Conservation (phyloP, 108 stramenopile genomes). For the Stephanodiscus triporus region DNA sequence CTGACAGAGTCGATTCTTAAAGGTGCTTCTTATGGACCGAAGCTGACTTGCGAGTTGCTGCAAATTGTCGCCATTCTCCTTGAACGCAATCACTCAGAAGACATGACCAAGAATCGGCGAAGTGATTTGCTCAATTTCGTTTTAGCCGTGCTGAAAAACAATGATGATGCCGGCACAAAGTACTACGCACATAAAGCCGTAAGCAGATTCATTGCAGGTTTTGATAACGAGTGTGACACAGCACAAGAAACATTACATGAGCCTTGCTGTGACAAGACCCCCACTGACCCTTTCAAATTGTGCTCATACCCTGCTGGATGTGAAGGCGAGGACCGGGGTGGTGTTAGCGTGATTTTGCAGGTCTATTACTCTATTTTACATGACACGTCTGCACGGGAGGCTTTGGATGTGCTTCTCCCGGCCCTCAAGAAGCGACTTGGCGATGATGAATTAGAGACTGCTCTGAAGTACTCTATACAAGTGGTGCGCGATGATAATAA, state of each 20-base stretch:
- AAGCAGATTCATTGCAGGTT: constrained; percentile 79
- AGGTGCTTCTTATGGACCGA: constrained; percentile 49
- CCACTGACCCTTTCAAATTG: too few relatives aligned
- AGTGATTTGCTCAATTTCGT: constrained; percentile 91
- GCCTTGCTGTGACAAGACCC: too few relatives aligned
- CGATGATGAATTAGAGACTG: constrained; percentile 61
- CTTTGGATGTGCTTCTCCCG: constrained; percentile 88
- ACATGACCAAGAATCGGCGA: constrained; percentile 56
- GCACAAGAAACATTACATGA: too few relatives aligned
- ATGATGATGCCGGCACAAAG: constrained; percentile 76
- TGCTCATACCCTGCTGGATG: too few relatives aligned
- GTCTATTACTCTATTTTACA: constrained; percentile 83
- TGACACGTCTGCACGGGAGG: constrained; percentile 83
- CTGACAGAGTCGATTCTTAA: constrained; percentile 4
- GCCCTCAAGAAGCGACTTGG: constrained; percentile 66
- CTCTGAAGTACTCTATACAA: constrained; percentile 83
- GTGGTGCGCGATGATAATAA: constrained; percentile 94
- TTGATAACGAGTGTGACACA: too few relatives aligned
- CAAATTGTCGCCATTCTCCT: constrained; percentile 83
- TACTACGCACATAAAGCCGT: constrained; percentile 92
- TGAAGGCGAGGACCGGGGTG: too few relatives aligned
- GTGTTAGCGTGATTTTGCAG: constrained; percentile 91
- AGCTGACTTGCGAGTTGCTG: constrained; percentile 87
- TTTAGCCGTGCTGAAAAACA: constrained; percentile 85
- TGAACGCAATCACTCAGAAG: constrained; percentile 56